Evolutionary conservation across 192 early-diverging fungal genomes (phyloP), one percentile per base, ranked within the genome.

Genomic region (Gryganskiella cystojenkinii): DNA sequence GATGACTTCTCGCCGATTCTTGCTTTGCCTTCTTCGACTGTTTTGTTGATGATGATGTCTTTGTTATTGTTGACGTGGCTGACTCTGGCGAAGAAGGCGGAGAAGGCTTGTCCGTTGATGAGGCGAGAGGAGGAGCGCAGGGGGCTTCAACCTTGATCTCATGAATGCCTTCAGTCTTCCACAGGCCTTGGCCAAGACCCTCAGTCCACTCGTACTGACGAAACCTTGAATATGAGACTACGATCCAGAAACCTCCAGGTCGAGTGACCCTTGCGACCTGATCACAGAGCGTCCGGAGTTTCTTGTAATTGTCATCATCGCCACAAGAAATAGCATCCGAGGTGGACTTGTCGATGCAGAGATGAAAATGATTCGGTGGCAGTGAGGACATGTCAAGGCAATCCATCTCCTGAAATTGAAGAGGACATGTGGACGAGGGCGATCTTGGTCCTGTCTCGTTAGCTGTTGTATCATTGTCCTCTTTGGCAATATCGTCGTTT

Each of bases 251-350:
- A 8, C 70, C 70, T 0, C 47, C 60, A 15, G 66, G 66, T 43
- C 49, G 45, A 1, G 5, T 27, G 31, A 71, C 70, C 14, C 70
- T 24, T 4, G 61, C 70, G 3, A 71, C 70, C 20, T 71, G 60
- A 2, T 62, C 60, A 24, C 70, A 71, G 6, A 71, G 30, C 3
- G 60, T 71, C 34, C 61, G 17, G 8, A 71, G 37, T 42, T 71
- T 71, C 9, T 60, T 71, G 22, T 22, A 64, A 3, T 71, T 4
- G 50, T 71, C 70, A 35, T 71, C 70, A 24, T 71, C 70, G 1
- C 70, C 70, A 15, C 70, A 71, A 0, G 70, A 63, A 10, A 71
- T 71, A 53, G 70, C 70, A 19, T 71, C 70, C 4, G 70, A 71
- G 6, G 70, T 71, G 1, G 70, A 71, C 28, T 71, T 71, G 52